phyloP scores from a whole-genome alignment of 2,329 filamentous ascomycete species.

The Pyrenophora seminiperda region DNA sequence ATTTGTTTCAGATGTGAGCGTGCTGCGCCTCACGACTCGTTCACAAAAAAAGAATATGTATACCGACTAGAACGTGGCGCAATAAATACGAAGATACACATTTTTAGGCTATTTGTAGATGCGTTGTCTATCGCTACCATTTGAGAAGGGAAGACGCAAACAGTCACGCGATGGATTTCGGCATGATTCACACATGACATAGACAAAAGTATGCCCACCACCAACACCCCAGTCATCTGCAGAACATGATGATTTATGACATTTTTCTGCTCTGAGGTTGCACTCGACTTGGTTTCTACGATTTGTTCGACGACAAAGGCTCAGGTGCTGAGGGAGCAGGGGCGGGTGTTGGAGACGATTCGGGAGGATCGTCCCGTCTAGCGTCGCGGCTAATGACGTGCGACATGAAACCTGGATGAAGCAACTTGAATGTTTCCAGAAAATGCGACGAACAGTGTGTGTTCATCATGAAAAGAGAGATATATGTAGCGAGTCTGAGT shows the following conservation, averaged over 20 bases:
- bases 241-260: neutral
- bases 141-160: no score
- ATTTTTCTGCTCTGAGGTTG: neutral
- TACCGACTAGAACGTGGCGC: no score
- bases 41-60: no score
- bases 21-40: no score
- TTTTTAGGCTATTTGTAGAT: no score
- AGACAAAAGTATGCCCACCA: neutral
- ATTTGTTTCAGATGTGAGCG: no score
- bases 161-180: no score
- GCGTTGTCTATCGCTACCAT: no score
- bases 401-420: constrained; percentile 30
- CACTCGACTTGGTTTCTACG: neutral
- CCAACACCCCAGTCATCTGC: neutral
- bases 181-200: no score
- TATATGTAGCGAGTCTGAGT: no score
- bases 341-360: constrained; percentile 16
- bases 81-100: no score
- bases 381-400: constrained; percentile 31
- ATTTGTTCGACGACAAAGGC: neutral
- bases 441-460: constrained; percentile 3
- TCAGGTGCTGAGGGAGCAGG: constrained; percentile 6
- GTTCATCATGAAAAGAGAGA: neutral
- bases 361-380: constrained; percentile 25
- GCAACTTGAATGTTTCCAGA: constrained; percentile 23